Percentiles rank a stretch among this genome's conserved stretches.
phyloP scores from a whole-genome alignment of 306 rosid species.

The Quillaja saponaria region DNA sequence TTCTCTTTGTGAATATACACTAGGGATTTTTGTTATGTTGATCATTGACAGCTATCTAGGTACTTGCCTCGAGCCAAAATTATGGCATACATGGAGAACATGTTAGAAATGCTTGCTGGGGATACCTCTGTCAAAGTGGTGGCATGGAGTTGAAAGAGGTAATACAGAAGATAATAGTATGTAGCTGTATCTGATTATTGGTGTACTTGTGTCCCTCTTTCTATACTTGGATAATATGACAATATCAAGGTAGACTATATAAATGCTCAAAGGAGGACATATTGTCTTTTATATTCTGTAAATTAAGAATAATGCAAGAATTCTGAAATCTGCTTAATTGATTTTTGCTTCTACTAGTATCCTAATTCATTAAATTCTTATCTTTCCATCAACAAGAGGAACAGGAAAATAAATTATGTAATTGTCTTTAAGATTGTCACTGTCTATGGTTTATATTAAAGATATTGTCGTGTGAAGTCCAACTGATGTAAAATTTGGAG shows the following conservation, averaged over 20 bases:
- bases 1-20: conserved; percentile 29
- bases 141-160: conserved; percentile 98
- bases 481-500: too few species aligned
- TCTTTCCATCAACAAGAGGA: too few species aligned
- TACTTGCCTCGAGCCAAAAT: conserved; percentile 94
- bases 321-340: not conserved
- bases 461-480: too few species aligned
- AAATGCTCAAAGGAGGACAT: too few species aligned
- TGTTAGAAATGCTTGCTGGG: conserved; percentile 98
- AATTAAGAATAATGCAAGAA: not conserved
- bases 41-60: conserved; percentile 51
- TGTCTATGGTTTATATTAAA: too few species aligned
- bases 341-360: not conserved
- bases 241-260: conserved; percentile 14
- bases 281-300: not conserved
- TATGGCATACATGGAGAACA: conserved; percentile 95
- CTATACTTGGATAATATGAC: conserved; percentile 9
- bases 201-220: conserved; percentile 25
- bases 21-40: conserved; percentile 7
- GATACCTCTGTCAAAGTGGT: conserved; percentile 99
- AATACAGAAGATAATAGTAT: conserved; percentile 24
- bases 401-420: too few species aligned
- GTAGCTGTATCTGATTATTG: conserved; percentile 29
- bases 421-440: too few species aligned
- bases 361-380: not conserved